Base-by-base conservation (phyloP, 257 asterid species). In the Hygrophila difformis region DNA sequence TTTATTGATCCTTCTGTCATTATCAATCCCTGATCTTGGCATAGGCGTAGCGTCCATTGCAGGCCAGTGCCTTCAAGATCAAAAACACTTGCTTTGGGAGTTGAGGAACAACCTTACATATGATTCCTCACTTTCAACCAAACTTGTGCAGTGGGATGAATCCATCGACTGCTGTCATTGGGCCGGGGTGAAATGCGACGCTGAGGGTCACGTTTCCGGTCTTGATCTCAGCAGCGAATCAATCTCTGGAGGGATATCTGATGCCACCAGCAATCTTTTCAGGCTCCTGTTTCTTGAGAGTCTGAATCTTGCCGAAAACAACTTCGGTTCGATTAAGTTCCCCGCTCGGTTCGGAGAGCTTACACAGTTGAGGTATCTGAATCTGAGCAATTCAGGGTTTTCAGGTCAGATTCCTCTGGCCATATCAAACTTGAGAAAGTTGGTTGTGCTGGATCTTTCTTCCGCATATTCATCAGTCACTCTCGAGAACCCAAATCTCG, bases 171-270 rank as follows among this genome's bases (percentile, higher is more conserved):
- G 73, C 71, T 79, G 87, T 20, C 41, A 23, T 8, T 76, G 94
- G 87, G 19, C 41, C 12, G 91, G 87, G 1, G 74, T 79, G 44
- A 31, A 34, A 36, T 82, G 84, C 61, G 78, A 79, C 42, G 0
- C 3, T 5, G 41, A 18, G 0, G 73, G 74, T 10, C 71, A 53
- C 10, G 81, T 75, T 51, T 63, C 61, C 0, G 55, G 50, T 22
- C 83, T 77, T 15, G 81, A 80, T 58, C 78, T 84, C 49, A 66
- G 65, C n/a, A 6, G 20, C n/a, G 81, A 74, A 39, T 61, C 75
- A 1, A 74, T 84, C 50, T 57, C 71, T 0, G 69, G 56, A 1
- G 70, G 71, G 12, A 54, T 76, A 18, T 29, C 23, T 16, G 61
- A 18, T n/a, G 15, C 22, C 16, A 1, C 20, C n/a, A 54, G 50